Evolutionary conservation across 306 rosid species (phyloP).

Genomic region (Myrica gale): DNA sequence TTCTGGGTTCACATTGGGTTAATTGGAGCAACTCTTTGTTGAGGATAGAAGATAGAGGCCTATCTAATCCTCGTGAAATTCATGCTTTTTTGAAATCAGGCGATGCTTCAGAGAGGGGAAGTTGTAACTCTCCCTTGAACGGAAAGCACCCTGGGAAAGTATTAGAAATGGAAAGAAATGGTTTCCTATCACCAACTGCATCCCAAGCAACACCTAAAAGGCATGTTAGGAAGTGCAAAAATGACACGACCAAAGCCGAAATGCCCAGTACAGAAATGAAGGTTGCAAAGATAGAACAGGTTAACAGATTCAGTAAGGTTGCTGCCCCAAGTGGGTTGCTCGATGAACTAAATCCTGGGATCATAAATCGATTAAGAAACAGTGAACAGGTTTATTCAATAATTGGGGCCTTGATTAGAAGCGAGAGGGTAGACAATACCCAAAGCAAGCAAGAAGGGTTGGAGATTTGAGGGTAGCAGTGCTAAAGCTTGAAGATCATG

Average conservation of each 20-base stretch:
- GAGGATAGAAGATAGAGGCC: not conserved
- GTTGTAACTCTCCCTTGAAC: constrained; percentile 1
- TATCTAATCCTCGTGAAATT: not conserved
- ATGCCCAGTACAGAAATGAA: not conserved
- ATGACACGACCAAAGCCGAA: not conserved
- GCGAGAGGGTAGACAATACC: not conserved
- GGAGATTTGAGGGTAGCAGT: not conserved
- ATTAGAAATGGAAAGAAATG: constrained; percentile 7
- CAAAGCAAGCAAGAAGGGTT: not conserved
- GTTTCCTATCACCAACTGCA: not conserved
- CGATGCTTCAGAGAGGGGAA: not conserved
- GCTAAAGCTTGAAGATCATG: not conserved
- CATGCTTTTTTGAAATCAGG: not conserved
- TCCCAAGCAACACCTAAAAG: not conserved
- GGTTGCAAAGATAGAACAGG: constrained; percentile 1
- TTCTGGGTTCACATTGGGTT: not conserved
- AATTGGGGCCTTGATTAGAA: constrained; percentile 6
- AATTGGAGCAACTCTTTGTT: not conserved
- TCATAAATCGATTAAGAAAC: not conserved
- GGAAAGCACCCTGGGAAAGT: not conserved
- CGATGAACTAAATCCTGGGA: not conserved
- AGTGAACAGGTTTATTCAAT: not conserved
- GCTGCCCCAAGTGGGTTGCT: not conserved
- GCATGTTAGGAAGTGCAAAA: not conserved
- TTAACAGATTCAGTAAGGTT: not conserved